Conservation (phyloP, 140 eudicot genomes). For the Anethum foeniculum region DNA sequence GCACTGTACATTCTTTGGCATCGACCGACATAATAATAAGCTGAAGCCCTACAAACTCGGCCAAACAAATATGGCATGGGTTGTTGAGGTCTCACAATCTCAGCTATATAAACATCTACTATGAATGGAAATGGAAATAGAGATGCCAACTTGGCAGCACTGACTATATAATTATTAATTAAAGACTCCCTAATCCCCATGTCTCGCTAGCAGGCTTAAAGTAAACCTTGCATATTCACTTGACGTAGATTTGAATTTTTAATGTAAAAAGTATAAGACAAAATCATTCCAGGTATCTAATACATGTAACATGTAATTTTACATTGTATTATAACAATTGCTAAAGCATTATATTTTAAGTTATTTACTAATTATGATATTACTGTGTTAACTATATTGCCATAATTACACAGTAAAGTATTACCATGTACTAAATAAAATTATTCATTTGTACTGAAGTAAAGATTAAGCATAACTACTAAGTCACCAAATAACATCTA, state of each 20-base stretch:
- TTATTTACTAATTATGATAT: no score
- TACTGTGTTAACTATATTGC: no score
- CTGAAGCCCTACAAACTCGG: not conserved
- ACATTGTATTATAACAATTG: not conserved
- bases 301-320: not conserved
- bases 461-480: not conserved
- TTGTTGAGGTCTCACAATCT: no score
- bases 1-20: not conserved
- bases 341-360: no score
- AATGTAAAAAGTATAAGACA: not conserved
- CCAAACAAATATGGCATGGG: not conserved
- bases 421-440: no score
- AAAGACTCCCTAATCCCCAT: not conserved
- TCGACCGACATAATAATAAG: not conserved
- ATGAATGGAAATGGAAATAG: no score
- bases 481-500: not conserved
- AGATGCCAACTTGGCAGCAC: not conserved
- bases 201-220: not conserved
- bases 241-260: no score
- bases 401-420: no score
- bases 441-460: not conserved
- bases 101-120: not conserved
- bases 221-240: not conserved
- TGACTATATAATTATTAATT: not conserved
- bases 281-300: not conserved